Evolutionary conservation across 345 rosid species (phyloP), one percentile per base, ranked within the genome.

Genomic region (Lepidium africanum): DNA sequence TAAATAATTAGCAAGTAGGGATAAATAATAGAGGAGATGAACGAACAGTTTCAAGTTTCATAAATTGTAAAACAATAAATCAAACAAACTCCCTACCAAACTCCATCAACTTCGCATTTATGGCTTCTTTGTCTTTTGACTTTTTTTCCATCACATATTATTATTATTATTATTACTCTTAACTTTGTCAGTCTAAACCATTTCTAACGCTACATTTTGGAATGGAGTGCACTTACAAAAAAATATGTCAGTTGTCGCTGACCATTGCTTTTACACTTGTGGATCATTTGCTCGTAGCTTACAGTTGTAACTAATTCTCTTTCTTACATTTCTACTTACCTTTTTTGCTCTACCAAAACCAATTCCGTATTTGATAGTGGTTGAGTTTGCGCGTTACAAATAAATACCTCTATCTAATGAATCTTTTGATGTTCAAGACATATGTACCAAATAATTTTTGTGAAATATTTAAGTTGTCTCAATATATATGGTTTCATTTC

Each of bases 51-150:
- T 65, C 33, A 65, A 65, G 53, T 58, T 65, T 65, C 52, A 51
- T 33, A 57, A 65, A 21, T 17, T 56, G 63, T 19, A 27, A 41
- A 65, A 37, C 51, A 51, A 17, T 54, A 53, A 67, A 54, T 41
- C 46, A 54, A 62, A 46, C 15, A 38, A 56, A 30, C 78, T 32
- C 40, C 70, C 74, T 62, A 68, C 78, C 74, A 33, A 67, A 67
- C 69, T 52, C 57, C 72, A 53, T 63, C 42, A 46, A 57, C n/a
- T 39, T 65, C n/a, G 62, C 42, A 66, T 68, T 75, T 68, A 75
- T 63, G 69, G 59, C 78, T 46, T 59, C 50, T 51, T 15, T 52
- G 41, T 68, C 37, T 67, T 68, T 62, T 48, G 63, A 47, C 59
- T 21, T 53, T 37, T 30, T 55, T 11, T 19, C 19, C 23, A 13